phyloP scores from a whole-genome alignment of 2,329 filamentous ascomycete genomes.

The Penicillium sp. region DNA sequence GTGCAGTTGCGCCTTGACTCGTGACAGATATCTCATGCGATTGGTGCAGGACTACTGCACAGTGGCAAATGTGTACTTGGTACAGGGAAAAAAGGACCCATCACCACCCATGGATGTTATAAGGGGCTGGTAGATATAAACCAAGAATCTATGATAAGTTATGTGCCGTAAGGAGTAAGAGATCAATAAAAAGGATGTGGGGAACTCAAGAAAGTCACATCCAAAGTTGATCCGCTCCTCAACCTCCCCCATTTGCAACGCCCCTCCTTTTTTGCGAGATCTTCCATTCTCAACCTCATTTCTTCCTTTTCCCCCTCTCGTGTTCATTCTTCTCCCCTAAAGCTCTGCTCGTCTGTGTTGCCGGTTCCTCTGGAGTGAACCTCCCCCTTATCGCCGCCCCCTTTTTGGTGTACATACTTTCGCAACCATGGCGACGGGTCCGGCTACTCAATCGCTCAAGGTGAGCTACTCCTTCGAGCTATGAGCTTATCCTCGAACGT shows the following conservation, averaged over 20 bases:
- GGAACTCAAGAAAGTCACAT: slow-evolving; percentile 3
- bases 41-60: slow-evolving; percentile 14
- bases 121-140: background rate
- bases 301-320: slow-evolving; percentile 13
- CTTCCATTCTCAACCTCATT: slow-evolving; percentile 8
- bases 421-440: slow-evolving; percentile 64
- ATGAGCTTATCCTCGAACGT: slow-evolving; percentile 2
- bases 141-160: background rate
- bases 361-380: background rate
- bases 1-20: slow-evolving; percentile 5
- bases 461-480: slow-evolving; percentile 46
- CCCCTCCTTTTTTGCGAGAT: slow-evolving; percentile 10
- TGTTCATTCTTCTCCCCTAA: slow-evolving; percentile 8
- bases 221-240: background rate
- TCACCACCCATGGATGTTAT: no score
- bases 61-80: background rate
- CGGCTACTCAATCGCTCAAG: slow-evolving; percentile 87
- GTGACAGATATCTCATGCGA: slow-evolving; percentile 19
- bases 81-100: background rate
- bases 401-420: slow-evolving; percentile 18
- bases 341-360: slow-evolving; percentile 7
- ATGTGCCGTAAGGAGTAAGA: background rate
- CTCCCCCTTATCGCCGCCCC: slow-evolving; percentile 10
- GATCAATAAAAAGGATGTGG: slow-evolving; percentile 6
- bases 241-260: slow-evolving; percentile 1